Conservation (phyloP, 139 green algal genomes). For the Trebouxia sp. region DNA sequence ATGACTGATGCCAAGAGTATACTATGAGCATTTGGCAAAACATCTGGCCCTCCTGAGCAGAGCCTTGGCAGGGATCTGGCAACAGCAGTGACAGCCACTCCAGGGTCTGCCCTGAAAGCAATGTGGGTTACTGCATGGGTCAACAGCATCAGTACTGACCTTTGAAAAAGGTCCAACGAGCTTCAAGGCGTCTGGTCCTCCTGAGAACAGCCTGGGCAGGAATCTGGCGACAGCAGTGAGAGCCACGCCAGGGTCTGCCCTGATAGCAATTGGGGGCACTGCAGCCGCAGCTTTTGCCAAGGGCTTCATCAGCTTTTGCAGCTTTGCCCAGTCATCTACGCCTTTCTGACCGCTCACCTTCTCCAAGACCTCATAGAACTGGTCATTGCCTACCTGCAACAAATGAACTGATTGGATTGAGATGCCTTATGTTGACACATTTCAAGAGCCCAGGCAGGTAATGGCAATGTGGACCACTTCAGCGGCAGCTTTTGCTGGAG, state of each 20-base stretch:
- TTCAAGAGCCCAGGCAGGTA: too few species aligned
- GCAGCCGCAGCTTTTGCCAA: constrained; percentile 74
- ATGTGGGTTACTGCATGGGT: constrained; percentile 79
- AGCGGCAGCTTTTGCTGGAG: constrained; percentile 75
- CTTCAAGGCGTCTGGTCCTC: constrained; percentile 38
- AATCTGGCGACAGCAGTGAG: constrained; percentile 77
- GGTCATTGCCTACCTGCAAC: constrained; percentile 68
- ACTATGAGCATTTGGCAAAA: too few species aligned
- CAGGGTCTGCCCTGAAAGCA: constrained; percentile 77
- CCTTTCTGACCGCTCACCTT: constrained; percentile 48
- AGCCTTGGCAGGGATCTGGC: constrained; percentile 76
- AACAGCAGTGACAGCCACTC: constrained; percentile 68
- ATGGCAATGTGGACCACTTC: constrained; percentile 86
- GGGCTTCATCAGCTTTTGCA: constrained; percentile 85
- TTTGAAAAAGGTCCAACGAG: constrained; percentile 86
- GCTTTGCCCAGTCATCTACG: constrained; percentile 56
- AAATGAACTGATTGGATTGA: background rate
- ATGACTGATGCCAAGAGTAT: too few species aligned
- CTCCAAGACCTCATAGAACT: constrained; percentile 71
- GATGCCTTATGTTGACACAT: too few species aligned
- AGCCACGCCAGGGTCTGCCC: constrained; percentile 66
- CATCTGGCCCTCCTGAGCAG: constrained; percentile 30
- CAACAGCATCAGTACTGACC: constrained; percentile 26
- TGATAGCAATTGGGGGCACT: constrained; percentile 85
- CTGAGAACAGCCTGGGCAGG: constrained; percentile 62